Percentiles rank a stretch among this genome's conserved stretches.
Evolutionary conservation across 75 land plant genomes (phyloP).

Genomic region (Sequoia sempervirens): DNA sequence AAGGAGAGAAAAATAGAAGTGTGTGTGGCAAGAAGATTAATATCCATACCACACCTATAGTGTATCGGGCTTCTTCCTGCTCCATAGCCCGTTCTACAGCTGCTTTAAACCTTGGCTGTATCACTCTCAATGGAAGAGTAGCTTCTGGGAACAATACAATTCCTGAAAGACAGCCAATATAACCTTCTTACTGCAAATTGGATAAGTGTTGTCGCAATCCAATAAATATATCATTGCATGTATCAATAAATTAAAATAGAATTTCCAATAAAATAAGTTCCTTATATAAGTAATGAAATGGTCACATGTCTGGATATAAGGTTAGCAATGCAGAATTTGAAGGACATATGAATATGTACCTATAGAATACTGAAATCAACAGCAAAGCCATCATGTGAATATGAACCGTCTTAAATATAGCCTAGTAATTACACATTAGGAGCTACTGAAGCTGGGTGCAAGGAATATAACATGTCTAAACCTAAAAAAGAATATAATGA

Average conservation of each 20-base stretch:
- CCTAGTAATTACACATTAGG: not conserved
- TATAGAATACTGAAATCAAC: not conserved
- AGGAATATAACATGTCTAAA: not conserved
- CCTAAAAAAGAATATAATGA: not conserved
- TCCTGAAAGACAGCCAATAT: conserved; percentile 37
- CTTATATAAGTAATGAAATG: not conserved
- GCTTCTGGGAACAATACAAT: conserved; percentile 95
- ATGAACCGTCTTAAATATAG: not conserved
- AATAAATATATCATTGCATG: not conserved
- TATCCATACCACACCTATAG: conserved; percentile 83
- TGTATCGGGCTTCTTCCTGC: conserved; percentile 65
- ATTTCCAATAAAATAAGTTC: not conserved
- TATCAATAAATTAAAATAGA: not conserved
- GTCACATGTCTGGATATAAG: not conserved
- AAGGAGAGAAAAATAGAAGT: not conserved
- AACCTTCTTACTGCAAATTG: not conserved
- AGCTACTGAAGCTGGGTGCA: not conserved
- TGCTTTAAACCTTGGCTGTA: conserved; percentile 66
- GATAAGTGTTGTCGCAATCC: not conserved
- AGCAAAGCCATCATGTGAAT: not conserved
- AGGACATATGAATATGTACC: not conserved
- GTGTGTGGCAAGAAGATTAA: not conserved
- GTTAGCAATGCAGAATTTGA: not conserved
- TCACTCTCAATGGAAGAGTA: conserved; percentile 84
- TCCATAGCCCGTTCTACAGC: conserved; percentile 73